A percentile compares a stretch with the other conserved stretches of the same genome.
These are phyloP conservation scores for Fallopia convolvulus DNA, from an alignment of 148 eudicot genomes.

Conservation along the genomic window DNA sequence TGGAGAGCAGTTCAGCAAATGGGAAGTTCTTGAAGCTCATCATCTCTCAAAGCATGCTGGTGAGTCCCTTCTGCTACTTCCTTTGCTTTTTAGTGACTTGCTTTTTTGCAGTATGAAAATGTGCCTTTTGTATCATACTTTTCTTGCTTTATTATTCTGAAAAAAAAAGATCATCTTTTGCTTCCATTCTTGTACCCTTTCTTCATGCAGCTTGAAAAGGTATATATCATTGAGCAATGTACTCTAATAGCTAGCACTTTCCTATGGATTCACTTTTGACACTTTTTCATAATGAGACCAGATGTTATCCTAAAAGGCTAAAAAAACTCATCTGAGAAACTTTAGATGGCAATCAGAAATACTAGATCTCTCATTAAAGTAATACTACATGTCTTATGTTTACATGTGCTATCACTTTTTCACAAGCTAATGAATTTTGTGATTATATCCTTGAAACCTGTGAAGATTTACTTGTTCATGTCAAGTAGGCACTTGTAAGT, in stretches of 20 bases:
- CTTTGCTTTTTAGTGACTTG: neutral
- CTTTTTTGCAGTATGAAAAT: neutral
- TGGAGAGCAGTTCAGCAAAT: slow-evolving; percentile 75
- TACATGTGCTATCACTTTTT: too few relatives aligned
- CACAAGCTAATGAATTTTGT: neutral
- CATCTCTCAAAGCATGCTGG: slow-evolving; percentile 97
- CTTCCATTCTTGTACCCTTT: neutral
- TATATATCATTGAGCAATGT: neutral
- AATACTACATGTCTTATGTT: too few relatives aligned
- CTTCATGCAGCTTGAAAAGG: neutral
- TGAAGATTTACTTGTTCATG: neutral
- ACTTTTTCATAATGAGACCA: neutral
- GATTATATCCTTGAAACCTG: neutral
- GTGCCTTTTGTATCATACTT: neutral
- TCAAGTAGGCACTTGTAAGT: neutral
- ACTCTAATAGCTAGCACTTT: neutral
- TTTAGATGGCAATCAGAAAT: neutral
- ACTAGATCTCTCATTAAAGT: too few relatives aligned
- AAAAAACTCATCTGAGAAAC: neutral
- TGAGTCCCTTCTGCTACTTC: slow-evolving; percentile 15
- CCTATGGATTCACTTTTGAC: neutral
- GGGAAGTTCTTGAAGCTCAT: slow-evolving; percentile 88
- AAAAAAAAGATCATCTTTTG: neutral
- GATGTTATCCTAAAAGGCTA: neutral
- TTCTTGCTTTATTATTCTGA: neutral